A percentile compares a stretch with the other conserved stretches of the same genome.
Conservation (phyloP, 768 basidiomycete species). For the Podaxis mareebaensis region DNA sequence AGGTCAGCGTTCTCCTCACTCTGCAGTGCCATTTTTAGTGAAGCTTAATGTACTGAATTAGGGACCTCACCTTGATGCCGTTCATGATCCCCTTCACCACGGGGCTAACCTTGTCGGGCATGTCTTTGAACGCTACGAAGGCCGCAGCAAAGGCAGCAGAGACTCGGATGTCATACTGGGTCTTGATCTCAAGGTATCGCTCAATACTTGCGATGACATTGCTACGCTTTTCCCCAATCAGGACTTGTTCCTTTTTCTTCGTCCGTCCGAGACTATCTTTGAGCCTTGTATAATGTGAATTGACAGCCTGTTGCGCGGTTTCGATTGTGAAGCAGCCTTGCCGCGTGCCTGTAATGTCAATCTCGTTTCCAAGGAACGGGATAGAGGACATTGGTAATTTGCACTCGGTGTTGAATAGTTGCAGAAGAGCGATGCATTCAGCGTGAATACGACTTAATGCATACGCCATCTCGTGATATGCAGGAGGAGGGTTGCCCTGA, state of each 20-base stretch:
- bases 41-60: neutral
- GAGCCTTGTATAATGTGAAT: slow-evolving; percentile 69
- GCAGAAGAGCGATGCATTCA: slow-evolving; percentile 81
- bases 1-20: slow-evolving; percentile 88
- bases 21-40: slow-evolving; percentile 36
- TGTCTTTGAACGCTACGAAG: slow-evolving; percentile 80
- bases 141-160: slow-evolving; percentile 90
- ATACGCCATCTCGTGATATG: slow-evolving; percentile 90
- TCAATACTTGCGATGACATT: slow-evolving; percentile 72
- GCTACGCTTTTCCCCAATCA: slow-evolving; percentile 74
- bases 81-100: slow-evolving; percentile 98
- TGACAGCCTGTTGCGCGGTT: slow-evolving; percentile 72
- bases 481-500: slow-evolving; percentile 70
- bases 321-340: slow-evolving; percentile 75
- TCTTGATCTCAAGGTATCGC: slow-evolving; percentile 79
- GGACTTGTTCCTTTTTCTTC: slow-evolving; percentile 73
- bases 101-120: slow-evolving; percentile 93
- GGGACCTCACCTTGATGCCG: slow-evolving; percentile 79
- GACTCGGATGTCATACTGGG: slow-evolving; percentile 83
- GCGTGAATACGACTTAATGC: slow-evolving; percentile 76
- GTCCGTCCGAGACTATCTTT: slow-evolving; percentile 73
- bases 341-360: slow-evolving; percentile 71
- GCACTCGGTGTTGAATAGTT: slow-evolving; percentile 82
- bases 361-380: slow-evolving; percentile 73
- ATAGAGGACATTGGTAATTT: slow-evolving; percentile 81